phyloP scores from a whole-genome alignment of 1,139 yeast species.

The Candida neerlandica region DNA sequence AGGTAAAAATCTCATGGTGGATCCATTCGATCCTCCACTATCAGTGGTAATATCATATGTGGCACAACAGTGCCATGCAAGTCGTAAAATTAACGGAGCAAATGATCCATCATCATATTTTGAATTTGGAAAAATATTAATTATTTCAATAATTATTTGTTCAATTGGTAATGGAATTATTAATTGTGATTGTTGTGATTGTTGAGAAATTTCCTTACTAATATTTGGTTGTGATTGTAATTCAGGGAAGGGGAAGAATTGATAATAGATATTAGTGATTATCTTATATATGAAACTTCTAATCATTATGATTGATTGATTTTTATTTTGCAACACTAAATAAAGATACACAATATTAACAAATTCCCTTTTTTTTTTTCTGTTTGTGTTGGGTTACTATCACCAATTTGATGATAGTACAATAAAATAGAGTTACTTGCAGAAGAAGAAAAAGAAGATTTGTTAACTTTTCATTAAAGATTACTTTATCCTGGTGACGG shows the following conservation, averaged over 20 bases:
- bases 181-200: neutral
- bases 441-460: too few relatives aligned
- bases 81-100: constrained; percentile 64
- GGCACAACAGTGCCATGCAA: constrained; percentile 76
- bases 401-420: too few relatives aligned
- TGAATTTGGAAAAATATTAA: constrained; percentile 16
- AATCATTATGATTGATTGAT: too few relatives aligned
- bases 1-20: constrained; percentile 61
- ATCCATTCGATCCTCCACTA: constrained; percentile 71
- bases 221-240: neutral
- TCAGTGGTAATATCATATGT: constrained; percentile 57
- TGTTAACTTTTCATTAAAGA: too few relatives aligned
- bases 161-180: constrained; percentile 8
- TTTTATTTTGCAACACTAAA: neutral
- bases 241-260: neutral
- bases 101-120: constrained; percentile 64
- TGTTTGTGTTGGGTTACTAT: too few relatives aligned
- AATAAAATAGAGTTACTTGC: too few relatives aligned
- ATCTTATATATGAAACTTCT: too few relatives aligned
- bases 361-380: too few relatives aligned
- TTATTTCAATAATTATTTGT: constrained; percentile 19
- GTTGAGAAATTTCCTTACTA: too few relatives aligned
- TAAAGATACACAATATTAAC: too few relatives aligned
- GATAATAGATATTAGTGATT: too few relatives aligned
- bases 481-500: too few relatives aligned